Evolutionary conservation across 2,329 filamentous ascomycete species (phyloP).

Genomic region (Trichoderma sp.): DNA sequence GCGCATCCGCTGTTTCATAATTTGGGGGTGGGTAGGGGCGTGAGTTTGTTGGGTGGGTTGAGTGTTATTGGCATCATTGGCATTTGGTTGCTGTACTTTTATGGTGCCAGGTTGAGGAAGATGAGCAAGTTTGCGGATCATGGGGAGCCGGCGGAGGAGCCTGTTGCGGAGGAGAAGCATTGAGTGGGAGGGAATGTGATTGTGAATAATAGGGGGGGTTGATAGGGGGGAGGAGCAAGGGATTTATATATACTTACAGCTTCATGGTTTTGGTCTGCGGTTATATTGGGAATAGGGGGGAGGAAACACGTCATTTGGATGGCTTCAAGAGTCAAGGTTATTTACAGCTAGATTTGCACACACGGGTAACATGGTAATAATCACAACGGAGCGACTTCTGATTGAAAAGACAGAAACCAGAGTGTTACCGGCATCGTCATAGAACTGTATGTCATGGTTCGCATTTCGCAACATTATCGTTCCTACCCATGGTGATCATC

Average conservation of each 20-base stretch:
- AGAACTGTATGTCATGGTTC: not conserved
- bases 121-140: constrained; percentile 58
- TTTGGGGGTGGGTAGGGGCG: constrained; percentile 60
- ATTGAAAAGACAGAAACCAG: no score
- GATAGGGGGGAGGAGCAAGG: not conserved
- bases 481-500: no score
- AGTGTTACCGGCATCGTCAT: no score
- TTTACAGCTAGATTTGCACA: not conserved
- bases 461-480: no score
- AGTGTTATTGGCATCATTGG: constrained; percentile 58
- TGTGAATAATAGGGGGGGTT: not conserved
- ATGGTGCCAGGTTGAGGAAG: constrained; percentile 55
- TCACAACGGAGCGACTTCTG: not conserved
- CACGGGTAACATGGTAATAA: not conserved
- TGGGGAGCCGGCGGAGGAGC: not conserved
- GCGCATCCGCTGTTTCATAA: constrained; percentile 61
- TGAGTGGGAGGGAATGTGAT: not conserved
- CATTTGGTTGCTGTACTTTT: constrained; percentile 62
- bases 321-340: not conserved
- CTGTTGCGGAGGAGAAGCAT: not conserved
- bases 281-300: not conserved
- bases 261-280: no score
- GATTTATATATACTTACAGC: not conserved
- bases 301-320: not conserved
- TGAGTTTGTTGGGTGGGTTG: constrained; percentile 59